Conservation (phyloP, 768 basidiomycete genomes). For the Phallus indusiatus region DNA sequence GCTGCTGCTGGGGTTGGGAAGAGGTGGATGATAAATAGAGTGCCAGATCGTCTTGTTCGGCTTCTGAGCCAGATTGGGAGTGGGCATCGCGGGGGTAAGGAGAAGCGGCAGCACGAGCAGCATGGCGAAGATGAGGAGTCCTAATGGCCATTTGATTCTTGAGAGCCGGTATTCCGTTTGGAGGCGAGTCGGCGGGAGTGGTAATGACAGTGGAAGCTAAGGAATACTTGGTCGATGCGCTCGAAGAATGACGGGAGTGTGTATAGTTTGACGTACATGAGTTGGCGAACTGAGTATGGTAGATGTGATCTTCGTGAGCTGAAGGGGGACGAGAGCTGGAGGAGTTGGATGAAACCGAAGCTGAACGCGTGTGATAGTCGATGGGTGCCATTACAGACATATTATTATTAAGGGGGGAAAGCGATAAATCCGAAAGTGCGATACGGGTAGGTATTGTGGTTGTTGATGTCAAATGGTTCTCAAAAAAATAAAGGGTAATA, state of each 20-base stretch:
- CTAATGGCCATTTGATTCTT: slow-evolving; percentile 64
- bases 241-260: slow-evolving; percentile 29
- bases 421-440: not conserved
- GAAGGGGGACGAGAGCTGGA: slow-evolving; percentile 52
- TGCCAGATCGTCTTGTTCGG: slow-evolving; percentile 76
- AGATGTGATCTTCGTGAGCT: slow-evolving; percentile 49
- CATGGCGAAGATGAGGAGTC: slow-evolving; percentile 48
- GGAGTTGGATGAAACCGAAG: slow-evolving; percentile 68
- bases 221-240: slow-evolving; percentile 31
- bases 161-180: slow-evolving; percentile 67
- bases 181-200: slow-evolving; percentile 52
- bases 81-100: slow-evolving; percentile 82
- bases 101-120: slow-evolving; percentile 66
- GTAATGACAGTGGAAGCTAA: slow-evolving; percentile 30
- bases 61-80: slow-evolving; percentile 57
- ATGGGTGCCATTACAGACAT: slow-evolving; percentile 5
- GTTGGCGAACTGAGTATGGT: slow-evolving; percentile 48
- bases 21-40: slow-evolving; percentile 45
- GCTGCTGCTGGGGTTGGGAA: too few relatives aligned
- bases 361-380: slow-evolving; percentile 57
- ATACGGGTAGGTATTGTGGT: not conserved
- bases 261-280: slow-evolving; percentile 30
- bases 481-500: too few relatives aligned
- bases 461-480: not conserved
- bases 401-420: too few relatives aligned